These are phyloP conservation scores for Solanum paucissectum DNA, from an alignment of 257 asterid genomes.

Conservation along the genomic window DNA sequence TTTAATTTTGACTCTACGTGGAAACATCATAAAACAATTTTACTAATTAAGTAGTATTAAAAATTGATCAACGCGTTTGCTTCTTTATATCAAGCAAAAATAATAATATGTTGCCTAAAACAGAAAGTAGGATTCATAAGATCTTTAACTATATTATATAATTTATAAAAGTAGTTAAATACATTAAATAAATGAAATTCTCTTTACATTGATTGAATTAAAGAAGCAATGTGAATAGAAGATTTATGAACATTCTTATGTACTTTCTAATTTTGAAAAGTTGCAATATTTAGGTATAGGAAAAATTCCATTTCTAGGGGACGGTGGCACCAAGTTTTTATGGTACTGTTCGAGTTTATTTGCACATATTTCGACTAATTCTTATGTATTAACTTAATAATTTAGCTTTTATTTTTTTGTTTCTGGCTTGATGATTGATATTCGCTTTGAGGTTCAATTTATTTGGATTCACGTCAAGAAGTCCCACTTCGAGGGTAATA, in stretches of 20 bases:
- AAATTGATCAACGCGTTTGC: background rate
- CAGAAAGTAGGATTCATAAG: background rate
- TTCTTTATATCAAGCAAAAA: background rate
- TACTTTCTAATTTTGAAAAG: background rate
- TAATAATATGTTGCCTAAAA: background rate
- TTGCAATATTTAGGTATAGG: background rate
- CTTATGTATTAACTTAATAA: background rate
- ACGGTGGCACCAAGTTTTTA: background rate
- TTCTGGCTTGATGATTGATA: no score
- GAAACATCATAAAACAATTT: background rate
- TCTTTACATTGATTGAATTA: background rate
- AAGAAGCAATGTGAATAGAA: constrained; percentile 1
- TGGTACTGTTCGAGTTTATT: no score
- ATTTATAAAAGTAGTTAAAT: background rate
- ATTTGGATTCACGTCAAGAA: background rate
- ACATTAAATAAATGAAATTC: background rate
- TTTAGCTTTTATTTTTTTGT: no score
- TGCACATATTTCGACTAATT: background rate
- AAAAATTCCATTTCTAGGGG: background rate
- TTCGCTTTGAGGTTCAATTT: no score
- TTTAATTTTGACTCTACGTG: background rate
- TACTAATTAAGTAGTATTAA: background rate
- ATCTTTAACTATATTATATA: background rate
- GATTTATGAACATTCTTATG: background rate
- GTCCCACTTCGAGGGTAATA: no score